Evolutionary conservation across 371 early-diverging fungal species (phyloP).

Genomic region (Actinomortierella ambigua): DNA sequence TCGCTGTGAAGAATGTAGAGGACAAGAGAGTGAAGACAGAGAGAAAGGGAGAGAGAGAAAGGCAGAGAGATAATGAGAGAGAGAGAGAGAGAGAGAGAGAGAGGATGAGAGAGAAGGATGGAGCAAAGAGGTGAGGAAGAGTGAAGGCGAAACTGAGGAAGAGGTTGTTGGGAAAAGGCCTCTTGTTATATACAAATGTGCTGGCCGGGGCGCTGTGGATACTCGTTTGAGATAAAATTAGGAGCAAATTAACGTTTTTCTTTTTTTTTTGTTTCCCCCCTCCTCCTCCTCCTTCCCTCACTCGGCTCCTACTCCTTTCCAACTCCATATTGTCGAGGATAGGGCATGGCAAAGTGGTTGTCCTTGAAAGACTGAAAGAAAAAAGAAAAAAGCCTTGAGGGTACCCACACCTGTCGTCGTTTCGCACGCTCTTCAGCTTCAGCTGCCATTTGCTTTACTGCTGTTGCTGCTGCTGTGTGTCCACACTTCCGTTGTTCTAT

Average conservation of each 20-base stretch:
- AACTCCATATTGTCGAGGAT: background rate
- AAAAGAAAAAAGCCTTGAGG: background rate
- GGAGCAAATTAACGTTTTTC: background rate
- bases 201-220: too few relatives aligned
- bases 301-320: too few relatives aligned
- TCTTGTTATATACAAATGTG: too few relatives aligned
- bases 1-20: background rate
- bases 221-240: background rate
- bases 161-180: background rate
- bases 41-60: background rate
- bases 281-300: background rate
- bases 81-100: too few relatives aligned
- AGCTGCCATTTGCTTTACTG: too few relatives aligned
- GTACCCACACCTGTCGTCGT: background rate
- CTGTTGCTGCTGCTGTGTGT: too few relatives aligned
- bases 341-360: background rate
- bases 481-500: too few relatives aligned
- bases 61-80: background rate
- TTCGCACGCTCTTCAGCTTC: background rate
- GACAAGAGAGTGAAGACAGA: background rate
- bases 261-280: background rate
- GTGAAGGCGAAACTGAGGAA: background rate
- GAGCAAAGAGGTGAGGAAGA: background rate
- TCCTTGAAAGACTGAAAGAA: background rate
- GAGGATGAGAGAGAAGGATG: background rate